Evolutionary conservation across 805 yeast species (phyloP), one percentile per base, ranked within the genome.

Genomic region (Ogataea trehaloabstinens): DNA sequence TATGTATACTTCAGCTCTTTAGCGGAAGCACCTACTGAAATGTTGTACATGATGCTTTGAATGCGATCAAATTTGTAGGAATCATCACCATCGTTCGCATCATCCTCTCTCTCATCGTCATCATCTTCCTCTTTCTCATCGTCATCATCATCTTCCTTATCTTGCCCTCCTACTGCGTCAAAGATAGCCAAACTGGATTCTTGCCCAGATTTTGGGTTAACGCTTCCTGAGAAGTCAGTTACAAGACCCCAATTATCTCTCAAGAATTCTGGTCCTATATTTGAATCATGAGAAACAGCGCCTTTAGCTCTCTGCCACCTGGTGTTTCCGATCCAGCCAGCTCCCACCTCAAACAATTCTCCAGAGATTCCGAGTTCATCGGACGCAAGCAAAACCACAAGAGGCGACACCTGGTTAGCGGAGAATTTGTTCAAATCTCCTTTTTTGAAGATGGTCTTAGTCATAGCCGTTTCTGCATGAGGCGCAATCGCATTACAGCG

Each of bases 401-500:
- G 71, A 41, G 99, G 99, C 1, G 97, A 93, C 34, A 91, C 96
- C 62, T 80, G 87, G 37, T 81, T 77, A 5, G 97, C 90, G 53
- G 86, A 87, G 65, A 82, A 88, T 52, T 82, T 78, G 66, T 87
- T 86, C 52, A 82, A 76, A 64, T 91, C 95, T 45, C 78, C 80
- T 34, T 81, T 82, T 34, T 79, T 76, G 67, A 91, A 85, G 34
- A 91, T 81, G 5, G 95, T 85, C 56, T 78, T 76, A 20, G 99
- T 91, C 99, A 91, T 91, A 41, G 95, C 90, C 31, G 99, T 91
- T 58, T 91, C 97, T 20, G 98, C 98, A 61, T 91, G 96, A 38
- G 99, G 99, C 19, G 99, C 98, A 61, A 89, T 81, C 25, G 80
- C 77, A 59, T 90, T 86, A 41, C 80, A 90, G 55, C 73, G 71